A percentile compares a stretch with the other conserved stretches of the same genome.
These are phyloP conservation scores for Xerocomus cyaneibrunnescens DNA, from an alignment of 1,284 basidiomycete species.

Conservation along the genomic window DNA sequence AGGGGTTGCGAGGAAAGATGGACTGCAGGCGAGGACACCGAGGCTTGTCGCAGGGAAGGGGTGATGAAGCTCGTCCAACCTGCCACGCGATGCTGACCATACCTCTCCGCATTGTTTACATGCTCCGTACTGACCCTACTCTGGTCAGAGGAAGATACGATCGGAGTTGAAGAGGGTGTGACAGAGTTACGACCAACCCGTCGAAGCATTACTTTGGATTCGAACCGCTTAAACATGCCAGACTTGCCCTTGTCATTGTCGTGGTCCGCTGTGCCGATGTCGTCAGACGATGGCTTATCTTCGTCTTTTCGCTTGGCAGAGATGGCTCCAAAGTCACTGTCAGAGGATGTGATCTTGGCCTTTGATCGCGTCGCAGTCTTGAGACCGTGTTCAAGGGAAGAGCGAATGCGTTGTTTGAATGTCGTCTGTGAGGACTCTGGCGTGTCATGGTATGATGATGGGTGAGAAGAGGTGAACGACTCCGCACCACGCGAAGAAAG, in stretches of 20 bases:
- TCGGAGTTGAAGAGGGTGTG: conserved; percentile 44
- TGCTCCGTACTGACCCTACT: conserved; percentile 35
- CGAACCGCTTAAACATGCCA: conserved; percentile 40
- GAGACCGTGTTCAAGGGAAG: conserved; percentile 64
- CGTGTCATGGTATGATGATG: conserved; percentile 22
- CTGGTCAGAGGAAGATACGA: conserved; percentile 30
- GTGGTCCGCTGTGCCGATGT: conserved; percentile 27
- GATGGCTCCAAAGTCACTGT: conserved; percentile 44
- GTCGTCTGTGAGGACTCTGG: conserved; percentile 49
- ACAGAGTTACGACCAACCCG: conserved; percentile 45
- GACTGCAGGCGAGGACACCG: conserved; percentile 69
- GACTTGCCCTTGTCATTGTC: conserved; percentile 38
- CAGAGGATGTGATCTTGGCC: conserved; percentile 22
- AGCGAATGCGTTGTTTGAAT: conserved; percentile 58
- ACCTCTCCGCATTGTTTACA: conserved; percentile 38
- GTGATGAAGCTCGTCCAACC: conserved; percentile 58
- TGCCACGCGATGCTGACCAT: conserved; percentile 44
- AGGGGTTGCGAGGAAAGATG: conserved; percentile 55
- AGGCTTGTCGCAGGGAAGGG: conserved; percentile 64
- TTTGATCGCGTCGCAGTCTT: conserved; percentile 60
- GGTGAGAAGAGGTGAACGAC: conserved; percentile 29
- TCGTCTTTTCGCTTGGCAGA: conserved; percentile 45
- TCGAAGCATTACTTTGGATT: conserved; percentile 57
- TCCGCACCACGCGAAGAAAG: conserved; percentile 48
- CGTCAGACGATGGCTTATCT: conserved; percentile 39